These are phyloP conservation scores for Ophiostoma perfectum DNA, from an alignment of 2,329 filamentous ascomycete genomes.

Conservation along the genomic window DNA sequence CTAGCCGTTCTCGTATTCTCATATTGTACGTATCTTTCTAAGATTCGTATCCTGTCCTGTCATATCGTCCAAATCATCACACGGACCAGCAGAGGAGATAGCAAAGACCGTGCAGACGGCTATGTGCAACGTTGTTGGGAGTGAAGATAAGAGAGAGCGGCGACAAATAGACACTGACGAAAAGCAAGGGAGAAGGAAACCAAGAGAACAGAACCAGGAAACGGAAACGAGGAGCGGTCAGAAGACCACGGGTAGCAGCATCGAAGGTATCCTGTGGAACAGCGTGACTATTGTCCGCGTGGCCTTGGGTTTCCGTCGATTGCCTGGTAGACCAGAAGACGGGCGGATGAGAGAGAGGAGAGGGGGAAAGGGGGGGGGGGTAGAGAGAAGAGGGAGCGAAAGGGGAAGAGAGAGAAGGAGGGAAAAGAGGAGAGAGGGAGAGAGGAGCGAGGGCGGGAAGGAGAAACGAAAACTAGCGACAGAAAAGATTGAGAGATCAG, in stretches of 20 bases:
- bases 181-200: neutral
- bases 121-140: neutral
- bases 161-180: neutral
- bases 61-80: neutral
- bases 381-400: neutral
- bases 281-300: neutral
- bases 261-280: neutral
- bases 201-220: neutral
- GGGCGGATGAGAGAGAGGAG: neutral
- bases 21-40: neutral
- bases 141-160: neutral
- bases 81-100: neutral
- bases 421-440: neutral
- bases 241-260: conserved; percentile 1
- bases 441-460: neutral
- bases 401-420: neutral
- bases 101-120: neutral
- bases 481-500: neutral
- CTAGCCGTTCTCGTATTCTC: neutral
- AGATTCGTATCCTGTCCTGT: neutral
- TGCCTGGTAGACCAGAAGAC: neutral
- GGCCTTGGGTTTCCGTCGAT: too few relatives aligned
- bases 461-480: neutral
- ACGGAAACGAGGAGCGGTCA: neutral
- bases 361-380: neutral